Evolutionary conservation across 352 stramenopile species (phyloP).

Genomic region (Hyaloperonospora arabidopsidis): DNA sequence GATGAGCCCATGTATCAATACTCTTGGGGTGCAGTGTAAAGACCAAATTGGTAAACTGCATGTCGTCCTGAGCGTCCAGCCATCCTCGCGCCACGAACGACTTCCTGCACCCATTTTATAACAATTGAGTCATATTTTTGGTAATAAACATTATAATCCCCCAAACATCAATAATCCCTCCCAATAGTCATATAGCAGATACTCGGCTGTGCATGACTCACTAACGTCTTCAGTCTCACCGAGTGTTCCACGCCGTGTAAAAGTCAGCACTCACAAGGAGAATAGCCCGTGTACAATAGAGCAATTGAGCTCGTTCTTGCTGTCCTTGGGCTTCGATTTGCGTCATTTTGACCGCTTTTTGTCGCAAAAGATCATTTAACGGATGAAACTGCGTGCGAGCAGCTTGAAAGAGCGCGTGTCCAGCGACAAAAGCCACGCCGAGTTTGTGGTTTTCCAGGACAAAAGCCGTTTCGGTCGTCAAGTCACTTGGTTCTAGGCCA

Average conservation of each 20-base stretch:
- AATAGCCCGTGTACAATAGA: constrained; percentile 51
- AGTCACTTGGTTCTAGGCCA: constrained; percentile 33
- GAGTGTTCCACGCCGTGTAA: constrained; percentile 80
- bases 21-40: constrained; percentile 78
- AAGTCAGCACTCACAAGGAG: constrained; percentile 75
- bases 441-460: constrained; percentile 72
- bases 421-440: constrained; percentile 53
- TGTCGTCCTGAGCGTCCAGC: constrained; percentile 36
- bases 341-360: constrained; percentile 8
- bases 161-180: no score
- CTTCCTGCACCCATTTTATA: constrained; percentile 32
- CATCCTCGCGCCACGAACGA: constrained; percentile 36
- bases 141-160: no score
- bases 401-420: constrained; percentile 42
- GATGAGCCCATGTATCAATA: constrained; percentile 81
- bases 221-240: no score
- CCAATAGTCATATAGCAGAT: no score
- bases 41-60: constrained; percentile 64
- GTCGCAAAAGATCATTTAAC: constrained; percentile 29
- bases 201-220: no score
- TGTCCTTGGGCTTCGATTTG: constrained; percentile 2
- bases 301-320: constrained; percentile 22
- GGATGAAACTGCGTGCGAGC: constrained; percentile 46
- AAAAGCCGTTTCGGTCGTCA: constrained; percentile 52
- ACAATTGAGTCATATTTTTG: no score